Conservation (phyloP, 2,329 filamentous ascomycete species). For the Aspergillus brasiliensis region DNA sequence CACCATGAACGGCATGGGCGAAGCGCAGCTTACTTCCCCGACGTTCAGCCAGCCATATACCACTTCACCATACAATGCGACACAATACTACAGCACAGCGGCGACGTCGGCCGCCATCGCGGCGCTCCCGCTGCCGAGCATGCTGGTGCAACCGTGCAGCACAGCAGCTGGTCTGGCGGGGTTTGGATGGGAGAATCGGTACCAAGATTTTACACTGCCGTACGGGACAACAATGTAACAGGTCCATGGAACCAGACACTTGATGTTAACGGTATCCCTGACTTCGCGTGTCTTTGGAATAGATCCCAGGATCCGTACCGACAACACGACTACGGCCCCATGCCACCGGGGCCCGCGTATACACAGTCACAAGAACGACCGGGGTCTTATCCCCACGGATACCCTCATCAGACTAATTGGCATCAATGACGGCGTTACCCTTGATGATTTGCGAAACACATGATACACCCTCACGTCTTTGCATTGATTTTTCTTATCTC, state of each 20-base stretch:
- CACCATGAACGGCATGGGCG: conserved; percentile 68
- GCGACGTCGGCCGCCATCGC: conserved; percentile 73
- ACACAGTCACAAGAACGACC: conserved; percentile 39
- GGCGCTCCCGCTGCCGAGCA: conserved; percentile 79
- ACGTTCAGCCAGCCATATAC: conserved; percentile 79
- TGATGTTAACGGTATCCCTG: conserved; percentile 30
- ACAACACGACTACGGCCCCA: conserved; percentile 17
- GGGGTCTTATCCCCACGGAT: conserved; percentile 41
- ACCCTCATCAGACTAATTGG: conserved; percentile 48
- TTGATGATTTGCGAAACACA: conserved; percentile 48
- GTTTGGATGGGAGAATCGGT: conserved; percentile 79
- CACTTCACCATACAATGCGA: conserved; percentile 62
- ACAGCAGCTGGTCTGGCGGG: conserved; percentile 73
- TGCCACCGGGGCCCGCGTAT: conserved; percentile 44
- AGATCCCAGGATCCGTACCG: conserved; percentile 24
- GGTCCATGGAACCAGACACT: conserved; percentile 35
- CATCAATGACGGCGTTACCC: conserved; percentile 58
- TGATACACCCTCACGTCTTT: conserved; percentile 43
- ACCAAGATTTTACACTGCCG: conserved; percentile 74
- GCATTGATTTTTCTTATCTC: conserved; percentile 35
- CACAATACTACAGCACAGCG: conserved; percentile 76
- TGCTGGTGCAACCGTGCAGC: conserved; percentile 81
- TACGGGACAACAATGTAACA: conserved; percentile 74
- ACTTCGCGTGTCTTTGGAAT: conserved; percentile 27
- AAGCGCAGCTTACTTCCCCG: conserved; percentile 74